Evolutionary conservation across 2,329 filamentous ascomycete species (phyloP).

Genomic region (Plectosphaerella sp.): DNA sequence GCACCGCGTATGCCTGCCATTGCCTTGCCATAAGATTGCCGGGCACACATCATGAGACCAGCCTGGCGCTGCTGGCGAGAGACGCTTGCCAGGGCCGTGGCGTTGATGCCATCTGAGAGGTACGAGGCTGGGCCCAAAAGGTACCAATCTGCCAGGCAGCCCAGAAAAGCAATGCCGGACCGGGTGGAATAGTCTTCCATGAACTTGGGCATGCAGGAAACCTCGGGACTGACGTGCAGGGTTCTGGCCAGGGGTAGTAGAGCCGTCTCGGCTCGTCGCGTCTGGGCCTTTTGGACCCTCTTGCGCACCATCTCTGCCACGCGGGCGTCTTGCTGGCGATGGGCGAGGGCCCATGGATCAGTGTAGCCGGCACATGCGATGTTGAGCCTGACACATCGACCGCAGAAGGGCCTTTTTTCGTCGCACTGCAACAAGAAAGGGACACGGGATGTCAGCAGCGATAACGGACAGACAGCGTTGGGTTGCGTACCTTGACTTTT

Average conservation of each 20-base stretch:
- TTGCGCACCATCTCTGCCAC: conserved; percentile 3
- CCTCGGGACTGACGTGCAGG: background rate
- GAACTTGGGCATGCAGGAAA: conserved; percentile 4
- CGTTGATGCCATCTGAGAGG: conserved; percentile 8
- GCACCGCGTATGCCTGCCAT: conserved; percentile 1
- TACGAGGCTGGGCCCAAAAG: conserved; percentile 12
- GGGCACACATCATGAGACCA: conserved; percentile 4
- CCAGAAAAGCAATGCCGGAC: conserved; percentile 1
- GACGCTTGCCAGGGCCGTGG: conserved; percentile 5
- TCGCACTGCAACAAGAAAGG: background rate
- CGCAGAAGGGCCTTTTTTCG: background rate
- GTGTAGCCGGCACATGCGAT: background rate
- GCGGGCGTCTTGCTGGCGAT: conserved; percentile 7
- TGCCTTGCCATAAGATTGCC: conserved; percentile 5
- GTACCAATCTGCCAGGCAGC: background rate
- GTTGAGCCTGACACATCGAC: background rate
- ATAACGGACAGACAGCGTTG: background rate
- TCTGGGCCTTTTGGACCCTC: conserved; percentile 2
- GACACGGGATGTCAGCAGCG: no score
- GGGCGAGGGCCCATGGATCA: background rate
- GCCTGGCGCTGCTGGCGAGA: conserved; percentile 4
- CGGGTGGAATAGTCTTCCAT: conserved; percentile 3
- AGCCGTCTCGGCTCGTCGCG: background rate
- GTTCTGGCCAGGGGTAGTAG: background rate
- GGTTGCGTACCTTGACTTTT: conserved; percentile 5